Base-by-base conservation (phyloP, 2,329 filamentous ascomycete species). In the Hirsutella minnesotensis region DNA sequence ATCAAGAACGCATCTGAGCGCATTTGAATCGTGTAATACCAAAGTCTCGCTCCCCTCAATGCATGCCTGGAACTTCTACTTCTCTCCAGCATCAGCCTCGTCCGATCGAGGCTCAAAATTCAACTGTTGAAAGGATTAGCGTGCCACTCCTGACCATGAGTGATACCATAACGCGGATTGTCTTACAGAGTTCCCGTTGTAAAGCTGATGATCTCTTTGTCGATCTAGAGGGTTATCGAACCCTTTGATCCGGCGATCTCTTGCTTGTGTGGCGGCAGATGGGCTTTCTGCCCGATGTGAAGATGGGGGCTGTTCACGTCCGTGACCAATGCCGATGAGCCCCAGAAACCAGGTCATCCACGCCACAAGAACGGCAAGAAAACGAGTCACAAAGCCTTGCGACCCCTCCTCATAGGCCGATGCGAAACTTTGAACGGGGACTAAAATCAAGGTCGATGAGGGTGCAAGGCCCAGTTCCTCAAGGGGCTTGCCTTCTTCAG, bases 161-260 rank as follows among this genome's bases (percentile, higher is more conserved):
- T n/a, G 15, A 9, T 18, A 9, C 3, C 16, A 13, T 9, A n/a
- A 13, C n/a, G 29, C 21, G 1, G 8, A 8, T 13, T 21, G 15
- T 65, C 77, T 62, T 68, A 89, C 85, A 58, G 86, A 86, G 56
- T 95, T 95, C 1, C 89, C 89, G 55, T 95, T 95, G 57, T 95
- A 95, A 38, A 94, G 75, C 55, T 94, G 82, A 37, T 79, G 73
- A 48, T 81, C 72, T 43, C 74, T 63, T 42, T 69, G 68, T 33
- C 70, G 66, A 47, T 75, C 67, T 18, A 71, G 65, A 33, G 71
- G 66, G 46, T 80, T 75, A 49, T 58, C 52, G 47, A 56, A 56
- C 41, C 56, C 48, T 37, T 40, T 56, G 41, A 51, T 53, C 34
- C 55, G 53, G 20, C 46, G 44, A 27, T 50, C 49, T 18, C 49